Conservation (phyloP, 148 eudicot genomes). For the Simmondsia chinensis region DNA sequence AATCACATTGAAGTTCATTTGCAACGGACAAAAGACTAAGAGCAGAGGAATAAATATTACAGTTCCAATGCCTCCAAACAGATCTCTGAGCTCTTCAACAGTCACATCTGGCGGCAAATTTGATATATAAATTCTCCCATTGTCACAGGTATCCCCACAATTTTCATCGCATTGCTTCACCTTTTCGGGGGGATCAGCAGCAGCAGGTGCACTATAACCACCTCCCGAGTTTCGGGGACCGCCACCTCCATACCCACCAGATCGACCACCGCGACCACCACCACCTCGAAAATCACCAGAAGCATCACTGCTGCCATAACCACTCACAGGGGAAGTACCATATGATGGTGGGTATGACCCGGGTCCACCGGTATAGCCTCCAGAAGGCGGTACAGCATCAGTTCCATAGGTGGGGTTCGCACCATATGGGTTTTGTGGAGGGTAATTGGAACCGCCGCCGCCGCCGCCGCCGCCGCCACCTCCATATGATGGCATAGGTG, state of each 20-base stretch:
- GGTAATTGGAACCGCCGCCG: slow-evolving; percentile 43
- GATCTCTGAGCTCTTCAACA: slow-evolving; percentile 65
- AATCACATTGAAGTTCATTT: not conserved
- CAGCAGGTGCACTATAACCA: slow-evolving; percentile 45
- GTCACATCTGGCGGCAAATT: slow-evolving; percentile 92
- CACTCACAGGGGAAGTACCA: slow-evolving; percentile 38
- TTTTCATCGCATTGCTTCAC: slow-evolving; percentile 92
- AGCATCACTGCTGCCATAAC: slow-evolving; percentile 58
- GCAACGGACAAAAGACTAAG: not conserved
- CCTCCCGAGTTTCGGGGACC: slow-evolving; percentile 23
- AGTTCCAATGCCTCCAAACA: slow-evolving; percentile 95
- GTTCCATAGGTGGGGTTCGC: slow-evolving; percentile 50
- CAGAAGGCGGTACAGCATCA: slow-evolving; percentile 86
- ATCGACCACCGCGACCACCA: slow-evolving; percentile 14
- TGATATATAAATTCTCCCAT: slow-evolving; percentile 82
- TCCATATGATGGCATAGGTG: slow-evolving; percentile 42
- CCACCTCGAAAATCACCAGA: slow-evolving; percentile 36
- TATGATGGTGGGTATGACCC: slow-evolving; percentile 72
- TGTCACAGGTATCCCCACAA: slow-evolving; percentile 82
- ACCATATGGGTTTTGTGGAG: slow-evolving; percentile 40
- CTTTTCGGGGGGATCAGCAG: slow-evolving; percentile 46
- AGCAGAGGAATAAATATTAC: slow-evolving; percentile 29
- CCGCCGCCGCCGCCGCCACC: slow-evolving; percentile 44
- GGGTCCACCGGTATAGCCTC: slow-evolving; percentile 73
- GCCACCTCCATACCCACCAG: slow-evolving; percentile 32